phyloP scores from a whole-genome alignment of 2,329 filamentous ascomycete genomes.

The Neopestalotiopsis clavispora region DNA sequence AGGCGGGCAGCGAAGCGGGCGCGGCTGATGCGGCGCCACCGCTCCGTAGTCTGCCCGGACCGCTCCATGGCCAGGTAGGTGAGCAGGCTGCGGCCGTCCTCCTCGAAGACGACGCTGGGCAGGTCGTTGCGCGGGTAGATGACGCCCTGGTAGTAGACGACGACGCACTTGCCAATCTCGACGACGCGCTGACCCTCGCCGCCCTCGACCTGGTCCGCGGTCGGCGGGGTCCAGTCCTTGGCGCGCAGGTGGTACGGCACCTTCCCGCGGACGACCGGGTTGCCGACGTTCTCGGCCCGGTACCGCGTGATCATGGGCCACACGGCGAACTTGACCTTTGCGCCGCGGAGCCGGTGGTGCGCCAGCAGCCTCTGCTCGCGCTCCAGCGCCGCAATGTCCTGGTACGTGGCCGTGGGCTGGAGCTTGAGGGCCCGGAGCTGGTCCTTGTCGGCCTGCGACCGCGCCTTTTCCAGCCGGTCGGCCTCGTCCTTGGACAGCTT shows the following conservation, averaged over 20 bases:
- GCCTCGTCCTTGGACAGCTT: slow-evolving; percentile 26
- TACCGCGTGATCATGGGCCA: slow-evolving; percentile 37
- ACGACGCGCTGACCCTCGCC: slow-evolving; percentile 32
- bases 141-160: slow-evolving; percentile 38
- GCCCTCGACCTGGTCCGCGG: background rate
- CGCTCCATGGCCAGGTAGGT: background rate
- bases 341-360: slow-evolving; percentile 34
- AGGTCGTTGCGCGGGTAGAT: slow-evolving; percentile 25
- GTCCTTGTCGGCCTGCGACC: slow-evolving; percentile 18
- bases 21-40: background rate
- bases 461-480: slow-evolving; percentile 22
- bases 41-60: background rate
- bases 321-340: slow-evolving; percentile 36
- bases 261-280: background rate
- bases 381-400: slow-evolving; percentile 16
- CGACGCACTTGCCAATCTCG: slow-evolving; percentile 28
- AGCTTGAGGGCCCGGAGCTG: background rate
- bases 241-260: no score
- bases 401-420: background rate
- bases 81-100: background rate
- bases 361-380: slow-evolving; percentile 19
- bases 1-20: background rate
- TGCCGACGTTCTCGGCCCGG: slow-evolving; percentile 26
- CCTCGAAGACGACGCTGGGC: background rate
- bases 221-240: background rate